phyloP scores from a whole-genome alignment of 2,329 filamentous ascomycete genomes.

The Diplocarpon mali region DNA sequence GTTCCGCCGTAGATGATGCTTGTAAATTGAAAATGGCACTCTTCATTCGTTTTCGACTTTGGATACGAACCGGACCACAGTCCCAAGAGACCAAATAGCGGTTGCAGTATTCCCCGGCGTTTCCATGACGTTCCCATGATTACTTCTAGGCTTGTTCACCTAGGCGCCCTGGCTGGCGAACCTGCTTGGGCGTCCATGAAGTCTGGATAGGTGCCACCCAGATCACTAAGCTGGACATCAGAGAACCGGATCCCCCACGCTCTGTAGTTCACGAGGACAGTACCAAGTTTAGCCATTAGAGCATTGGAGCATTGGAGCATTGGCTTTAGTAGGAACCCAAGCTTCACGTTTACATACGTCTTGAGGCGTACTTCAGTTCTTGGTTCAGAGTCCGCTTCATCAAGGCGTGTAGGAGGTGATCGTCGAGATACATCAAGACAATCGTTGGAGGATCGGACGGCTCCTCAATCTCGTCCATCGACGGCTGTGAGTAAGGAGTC shows the following conservation, averaged over 20 bases:
- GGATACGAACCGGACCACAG: conserved; percentile 3
- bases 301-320: no score
- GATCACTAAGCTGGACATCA: conserved; percentile 7
- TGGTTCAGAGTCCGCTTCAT: conserved; percentile 6
- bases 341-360: conserved; percentile 6
- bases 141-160: no score
- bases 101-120: conserved; percentile 13
- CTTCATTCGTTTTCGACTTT: not conserved
- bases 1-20: conserved; percentile 11
- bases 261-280: no score
- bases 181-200: conserved; percentile 10
- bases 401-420: conserved; percentile 8
- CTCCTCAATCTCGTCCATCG: conserved; percentile 12
- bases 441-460: conserved; percentile 9
- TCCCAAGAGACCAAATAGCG: conserved; percentile 13
- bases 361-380: conserved; percentile 9
- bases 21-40: no score
- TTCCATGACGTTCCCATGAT: no score
- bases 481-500: conserved; percentile 8
- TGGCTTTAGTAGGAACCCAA: not conserved
- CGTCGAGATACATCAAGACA: conserved; percentile 10
- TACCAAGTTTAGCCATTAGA: conserved; percentile 21
- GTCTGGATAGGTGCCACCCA: conserved; percentile 9
- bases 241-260: conserved; percentile 6
- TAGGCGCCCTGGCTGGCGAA: conserved; percentile 7